Conservation (phyloP, 192 early-diverging fungal genomes). For the Coemansia sp. region DNA sequence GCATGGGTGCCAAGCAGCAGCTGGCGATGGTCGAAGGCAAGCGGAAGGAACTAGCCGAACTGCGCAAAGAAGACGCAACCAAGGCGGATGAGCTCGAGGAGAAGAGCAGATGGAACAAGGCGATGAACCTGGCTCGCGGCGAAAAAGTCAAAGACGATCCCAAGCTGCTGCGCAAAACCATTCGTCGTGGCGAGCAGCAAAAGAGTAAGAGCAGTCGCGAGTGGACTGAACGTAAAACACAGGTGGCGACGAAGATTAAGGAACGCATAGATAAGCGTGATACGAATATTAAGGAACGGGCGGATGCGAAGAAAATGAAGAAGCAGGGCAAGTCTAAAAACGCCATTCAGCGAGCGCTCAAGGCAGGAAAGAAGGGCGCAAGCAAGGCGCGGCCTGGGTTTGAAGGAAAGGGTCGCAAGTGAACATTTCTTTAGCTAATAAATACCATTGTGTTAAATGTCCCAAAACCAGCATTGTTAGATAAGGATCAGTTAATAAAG, state of each 20-base stretch:
- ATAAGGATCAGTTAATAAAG: no score
- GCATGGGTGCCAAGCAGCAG: slow-evolving; percentile 56
- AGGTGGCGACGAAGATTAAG: slow-evolving; percentile 61
- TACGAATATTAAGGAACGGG: slow-evolving; percentile 79
- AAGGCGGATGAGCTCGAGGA: slow-evolving; percentile 71
- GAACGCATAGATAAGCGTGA: slow-evolving; percentile 77
- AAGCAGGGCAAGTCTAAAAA: slow-evolving; percentile 70
- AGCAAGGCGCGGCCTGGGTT: slow-evolving; percentile 50
- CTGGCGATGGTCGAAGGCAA: slow-evolving; percentile 71
- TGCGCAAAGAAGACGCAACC: slow-evolving; percentile 61
- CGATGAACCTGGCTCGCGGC: slow-evolving; percentile 76
- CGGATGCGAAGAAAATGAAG: slow-evolving; percentile 74
- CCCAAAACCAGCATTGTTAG: no score
- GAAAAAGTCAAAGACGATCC: slow-evolving; percentile 92
- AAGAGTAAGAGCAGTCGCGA: slow-evolving; percentile 84
- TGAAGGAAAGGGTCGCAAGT: slow-evolving; percentile 45
- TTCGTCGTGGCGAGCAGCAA: slow-evolving; percentile 77
- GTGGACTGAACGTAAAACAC: slow-evolving; percentile 79
- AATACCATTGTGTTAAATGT: no score
- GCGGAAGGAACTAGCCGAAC: slow-evolving; percentile 71
- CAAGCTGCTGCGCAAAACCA: slow-evolving; percentile 85
- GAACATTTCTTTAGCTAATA: neutral
- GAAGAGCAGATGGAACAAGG: slow-evolving; percentile 80
- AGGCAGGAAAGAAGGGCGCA: slow-evolving; percentile 19
- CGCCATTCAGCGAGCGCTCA: slow-evolving; percentile 53